These are phyloP conservation scores for Zygoascus flipseniorum DNA, from an alignment of 805 yeast species.

Conservation along the genomic window DNA sequence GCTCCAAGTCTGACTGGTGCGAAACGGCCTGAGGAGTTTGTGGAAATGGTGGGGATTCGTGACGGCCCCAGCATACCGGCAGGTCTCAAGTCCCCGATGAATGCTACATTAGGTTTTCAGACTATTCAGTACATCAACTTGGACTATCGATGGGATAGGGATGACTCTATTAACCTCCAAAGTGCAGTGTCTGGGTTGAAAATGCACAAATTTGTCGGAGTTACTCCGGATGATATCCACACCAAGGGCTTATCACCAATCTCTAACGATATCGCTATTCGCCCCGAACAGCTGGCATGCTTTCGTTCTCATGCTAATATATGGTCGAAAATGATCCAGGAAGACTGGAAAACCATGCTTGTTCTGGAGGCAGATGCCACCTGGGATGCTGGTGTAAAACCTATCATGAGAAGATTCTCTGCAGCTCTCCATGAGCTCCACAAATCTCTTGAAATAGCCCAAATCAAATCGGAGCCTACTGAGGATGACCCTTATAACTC, in stretches of 20 bases:
- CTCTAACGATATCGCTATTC: neutral
- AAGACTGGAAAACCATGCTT: slow-evolving; percentile 5
- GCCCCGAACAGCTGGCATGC: slow-evolving; percentile 2
- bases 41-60: neutral
- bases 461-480: slow-evolving; percentile 1
- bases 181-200: slow-evolving; percentile 4
- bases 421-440: neutral
- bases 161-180: slow-evolving; percentile 10
- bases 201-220: slow-evolving; percentile 1
- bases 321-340: slow-evolving; percentile 7
- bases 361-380: slow-evolving; percentile 9
- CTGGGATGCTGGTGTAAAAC: slow-evolving; percentile 5
- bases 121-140: slow-evolving; percentile 9
- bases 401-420: slow-evolving; percentile 1
- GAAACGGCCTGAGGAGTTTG: neutral
- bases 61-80: neutral
- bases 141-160: slow-evolving; percentile 7
- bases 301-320: slow-evolving; percentile 7
- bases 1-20: neutral
- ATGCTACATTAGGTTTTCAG: slow-evolving; percentile 12
- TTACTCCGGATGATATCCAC: neutral
- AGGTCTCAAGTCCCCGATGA: neutral
- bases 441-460: neutral
- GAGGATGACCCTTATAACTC: slow-evolving; percentile 10
- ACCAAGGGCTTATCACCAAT: slow-evolving; percentile 6